phyloP scores from a whole-genome alignment of 176 grass and related monocot species.

The Zea mays region DNA sequence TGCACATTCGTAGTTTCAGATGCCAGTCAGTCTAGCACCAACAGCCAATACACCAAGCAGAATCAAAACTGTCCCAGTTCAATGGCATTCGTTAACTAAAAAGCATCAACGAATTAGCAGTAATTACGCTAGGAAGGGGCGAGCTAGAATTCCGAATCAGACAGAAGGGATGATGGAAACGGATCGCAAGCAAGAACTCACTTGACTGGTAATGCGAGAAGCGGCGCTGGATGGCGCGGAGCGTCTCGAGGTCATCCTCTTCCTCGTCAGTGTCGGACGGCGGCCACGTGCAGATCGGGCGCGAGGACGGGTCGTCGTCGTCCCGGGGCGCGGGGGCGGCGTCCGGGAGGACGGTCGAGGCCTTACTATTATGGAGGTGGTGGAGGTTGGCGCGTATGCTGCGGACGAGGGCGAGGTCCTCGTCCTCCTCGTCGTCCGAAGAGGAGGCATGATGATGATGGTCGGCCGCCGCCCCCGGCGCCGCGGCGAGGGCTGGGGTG shows the following conservation, averaged over 20 bases:
- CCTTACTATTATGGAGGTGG: slow-evolving; percentile 17
- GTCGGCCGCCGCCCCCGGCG: neutral
- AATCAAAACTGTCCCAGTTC: neutral
- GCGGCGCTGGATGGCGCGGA: slow-evolving; percentile 72
- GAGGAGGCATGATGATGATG: neutral
- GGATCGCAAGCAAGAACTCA: slow-evolving; percentile 24
- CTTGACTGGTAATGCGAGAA: slow-evolving; percentile 75
- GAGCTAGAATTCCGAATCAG: neutral
- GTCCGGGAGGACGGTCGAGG: slow-evolving; percentile 6
- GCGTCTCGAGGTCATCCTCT: slow-evolving; percentile 75
- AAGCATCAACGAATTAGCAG: neutral
- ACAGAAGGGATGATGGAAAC: neutral
- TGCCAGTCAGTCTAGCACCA: neutral
- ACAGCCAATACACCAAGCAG: neutral
- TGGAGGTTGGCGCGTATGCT: slow-evolving; percentile 59
- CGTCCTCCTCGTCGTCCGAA: slow-evolving; percentile 41
- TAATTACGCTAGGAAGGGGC: neutral
- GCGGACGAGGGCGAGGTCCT: slow-evolving; percentile 62
- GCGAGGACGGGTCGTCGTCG: neutral
- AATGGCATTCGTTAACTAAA: neutral
- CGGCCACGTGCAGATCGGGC: slow-evolving; percentile 44
- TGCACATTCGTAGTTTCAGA: neutral
- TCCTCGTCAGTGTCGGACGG: slow-evolving; percentile 58
- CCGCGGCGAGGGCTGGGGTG: neutral
- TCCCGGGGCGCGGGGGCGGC: neutral